Evolutionary conservation across 2,329 filamentous ascomycete genomes (phyloP).

Genomic region (Penicillium sp.): DNA sequence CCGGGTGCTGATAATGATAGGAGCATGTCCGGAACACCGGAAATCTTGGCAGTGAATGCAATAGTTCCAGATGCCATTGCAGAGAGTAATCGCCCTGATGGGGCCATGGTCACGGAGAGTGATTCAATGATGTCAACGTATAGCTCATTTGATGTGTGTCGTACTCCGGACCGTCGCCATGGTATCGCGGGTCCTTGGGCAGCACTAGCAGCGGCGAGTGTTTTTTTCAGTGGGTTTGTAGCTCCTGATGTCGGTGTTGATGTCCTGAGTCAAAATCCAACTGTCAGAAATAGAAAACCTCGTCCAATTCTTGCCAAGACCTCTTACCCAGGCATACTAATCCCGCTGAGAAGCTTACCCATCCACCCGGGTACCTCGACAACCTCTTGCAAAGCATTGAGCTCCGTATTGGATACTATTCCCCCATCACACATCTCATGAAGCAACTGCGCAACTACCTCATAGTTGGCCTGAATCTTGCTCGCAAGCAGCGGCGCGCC

Average conservation of each 20-base stretch:
- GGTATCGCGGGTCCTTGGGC: slow-evolving; percentile 60
- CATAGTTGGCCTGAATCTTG: slow-evolving; percentile 87
- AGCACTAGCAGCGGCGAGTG: slow-evolving; percentile 34
- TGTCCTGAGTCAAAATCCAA: slow-evolving; percentile 22
- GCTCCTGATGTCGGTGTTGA: slow-evolving; percentile 43
- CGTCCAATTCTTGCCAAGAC: no score
- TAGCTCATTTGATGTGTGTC: slow-evolving; percentile 94
- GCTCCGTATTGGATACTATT: slow-evolving; percentile 83
- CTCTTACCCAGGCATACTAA: slow-evolving; percentile 72
- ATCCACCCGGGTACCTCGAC: slow-evolving; percentile 90
- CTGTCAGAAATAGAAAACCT: not conserved
- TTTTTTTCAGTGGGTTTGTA: slow-evolving; percentile 41
- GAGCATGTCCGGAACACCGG: slow-evolving; percentile 86
- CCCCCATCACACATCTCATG: slow-evolving; percentile 97
- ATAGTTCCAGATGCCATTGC: slow-evolving; percentile 90
- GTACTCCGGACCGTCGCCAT: slow-evolving; percentile 87
- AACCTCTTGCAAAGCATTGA: slow-evolving; percentile 84
- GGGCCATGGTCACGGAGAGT: slow-evolving; percentile 80
- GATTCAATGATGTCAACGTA: slow-evolving; percentile 96
- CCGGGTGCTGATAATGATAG: slow-evolving; percentile 76
- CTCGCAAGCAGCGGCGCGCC: slow-evolving; percentile 79
- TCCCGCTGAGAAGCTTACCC: slow-evolving; percentile 82
- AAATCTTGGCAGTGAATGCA: slow-evolving; percentile 92
- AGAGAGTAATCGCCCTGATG: slow-evolving; percentile 80
- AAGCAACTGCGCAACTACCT: slow-evolving; percentile 88